Evolutionary conservation across 805 yeast species (phyloP).

Genomic region (Yamadazyma philogaea): DNA sequence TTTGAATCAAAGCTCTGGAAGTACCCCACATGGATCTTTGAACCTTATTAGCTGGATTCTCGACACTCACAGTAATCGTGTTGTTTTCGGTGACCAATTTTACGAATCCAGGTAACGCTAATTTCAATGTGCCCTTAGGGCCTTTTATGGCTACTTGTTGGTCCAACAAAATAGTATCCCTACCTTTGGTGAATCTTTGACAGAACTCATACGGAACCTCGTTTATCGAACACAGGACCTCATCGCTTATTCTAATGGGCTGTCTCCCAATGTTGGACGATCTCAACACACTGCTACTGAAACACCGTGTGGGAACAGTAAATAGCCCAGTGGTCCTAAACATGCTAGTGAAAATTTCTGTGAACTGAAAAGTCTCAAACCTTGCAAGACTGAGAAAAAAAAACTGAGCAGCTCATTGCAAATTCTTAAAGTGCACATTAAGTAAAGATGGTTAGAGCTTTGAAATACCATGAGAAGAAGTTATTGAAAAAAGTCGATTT

Average conservation of each 20-base stretch:
- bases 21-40: slow-evolving; percentile 98
- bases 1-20: slow-evolving; percentile 70
- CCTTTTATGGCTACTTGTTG: slow-evolving; percentile 63
- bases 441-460: slow-evolving; percentile 68
- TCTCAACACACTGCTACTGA: neutral
- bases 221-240: slow-evolving; percentile 49
- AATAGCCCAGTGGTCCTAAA: neutral
- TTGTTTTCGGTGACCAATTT: slow-evolving; percentile 31
- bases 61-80: slow-evolving; percentile 53
- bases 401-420: slow-evolving; percentile 8
- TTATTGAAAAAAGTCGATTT: slow-evolving; percentile 93
- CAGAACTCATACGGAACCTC: slow-evolving; percentile 53
- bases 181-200: slow-evolving; percentile 63
- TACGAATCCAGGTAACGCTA: slow-evolving; percentile 74
- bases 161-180: slow-evolving; percentile 53
- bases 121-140: slow-evolving; percentile 66
- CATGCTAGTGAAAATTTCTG: slow-evolving; percentile 10
- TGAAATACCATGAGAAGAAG: slow-evolving; percentile 94
- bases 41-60: slow-evolving; percentile 50
- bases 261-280: slow-evolving; percentile 74
- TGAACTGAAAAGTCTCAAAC: neutral
- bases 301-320: neutral
- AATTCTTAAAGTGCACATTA: neutral
- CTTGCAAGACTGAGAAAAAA: slow-evolving; percentile 2
- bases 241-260: slow-evolving; percentile 68